Percentiles rank a stretch among this genome's conserved stretches.
Evolutionary conservation across 805 yeast genomes (phyloP).

Genomic region (Saturnispora hagleri): DNA sequence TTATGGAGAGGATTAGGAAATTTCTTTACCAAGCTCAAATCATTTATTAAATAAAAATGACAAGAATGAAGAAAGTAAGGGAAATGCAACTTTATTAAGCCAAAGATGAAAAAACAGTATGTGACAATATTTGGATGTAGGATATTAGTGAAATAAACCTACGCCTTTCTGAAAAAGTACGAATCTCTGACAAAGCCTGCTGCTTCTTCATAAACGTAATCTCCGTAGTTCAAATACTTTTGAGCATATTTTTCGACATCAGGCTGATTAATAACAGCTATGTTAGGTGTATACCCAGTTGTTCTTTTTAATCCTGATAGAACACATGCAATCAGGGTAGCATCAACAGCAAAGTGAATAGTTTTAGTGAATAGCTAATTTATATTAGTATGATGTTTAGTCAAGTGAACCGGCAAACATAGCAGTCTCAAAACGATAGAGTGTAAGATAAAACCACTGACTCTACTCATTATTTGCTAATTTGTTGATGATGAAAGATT

Average conservation of each 20-base stretch:
- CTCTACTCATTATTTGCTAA: neutral
- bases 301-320: constrained; percentile 66
- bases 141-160: neutral
- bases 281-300: constrained; percentile 57
- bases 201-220: constrained; percentile 63
- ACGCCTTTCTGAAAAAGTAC: constrained; percentile 41
- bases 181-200: constrained; percentile 65
- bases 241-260: constrained; percentile 43
- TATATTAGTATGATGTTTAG: neutral
- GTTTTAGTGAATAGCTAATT: constrained; percentile 28
- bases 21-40: neutral
- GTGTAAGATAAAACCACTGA: neutral
- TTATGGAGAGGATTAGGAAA: neutral
- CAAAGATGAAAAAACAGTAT: neutral
- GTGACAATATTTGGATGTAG: neutral
- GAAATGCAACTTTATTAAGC: neutral
- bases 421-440: neutral
- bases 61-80: neutral
- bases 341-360: constrained; percentile 49
- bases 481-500: neutral
- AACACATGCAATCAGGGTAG: constrained; percentile 54
- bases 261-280: constrained; percentile 37
- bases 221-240: constrained; percentile 80
- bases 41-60: neutral
- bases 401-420: neutral